Evolutionary conservation across 148 eudicot species (phyloP), one percentile per base, ranked within the genome.

Genomic region (Vaccinium myrtillus): DNA sequence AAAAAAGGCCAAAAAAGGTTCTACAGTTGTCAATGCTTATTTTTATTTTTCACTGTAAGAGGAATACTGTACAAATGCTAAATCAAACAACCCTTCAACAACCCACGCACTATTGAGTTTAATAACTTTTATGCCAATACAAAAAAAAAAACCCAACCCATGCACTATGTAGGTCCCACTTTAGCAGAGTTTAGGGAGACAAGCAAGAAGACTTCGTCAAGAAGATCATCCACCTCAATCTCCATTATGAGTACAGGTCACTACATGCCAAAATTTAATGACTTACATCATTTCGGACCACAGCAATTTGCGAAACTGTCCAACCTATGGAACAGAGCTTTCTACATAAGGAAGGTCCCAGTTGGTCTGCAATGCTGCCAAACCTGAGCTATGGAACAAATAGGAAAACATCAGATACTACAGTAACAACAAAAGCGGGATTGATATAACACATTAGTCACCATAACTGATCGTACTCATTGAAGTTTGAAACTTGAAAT

Each of bases 321-420:
- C 96, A 95, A 48, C 99, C 99, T 74, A 95, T 88, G 78, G 95
- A 92, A 83, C 92, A 93, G 80, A 97, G 98, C 90, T 90, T 97
- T 85, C 84, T 88, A 87, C 98, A 92, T 87, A 97, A 85, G 46
- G 90, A 75, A 53, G 92, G 92, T 83, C 96, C 98, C 84, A 97
- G 77, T 49, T 86, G 86, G 85, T 97, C 96, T 92, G 93, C 96
- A 85, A 90, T 90, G 81, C 90, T 90, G 84, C 99, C 96, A 89
- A 86, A 92, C 87, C 99, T 97, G 98, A 93, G 91, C 98, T 94
- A 95, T 88, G 95, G 92, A 89, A 89, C 87, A 27, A 87, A 87
- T 78, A 84, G 56, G 58, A 87, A 55, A 80, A 77, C 54, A 88
- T 87, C 83, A 87, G 86, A 92, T 87, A 79, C 81, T 84, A 48